phyloP scores from a whole-genome alignment of 2,329 filamentous ascomycete species.

The Kalaharituber pfeilii region DNA sequence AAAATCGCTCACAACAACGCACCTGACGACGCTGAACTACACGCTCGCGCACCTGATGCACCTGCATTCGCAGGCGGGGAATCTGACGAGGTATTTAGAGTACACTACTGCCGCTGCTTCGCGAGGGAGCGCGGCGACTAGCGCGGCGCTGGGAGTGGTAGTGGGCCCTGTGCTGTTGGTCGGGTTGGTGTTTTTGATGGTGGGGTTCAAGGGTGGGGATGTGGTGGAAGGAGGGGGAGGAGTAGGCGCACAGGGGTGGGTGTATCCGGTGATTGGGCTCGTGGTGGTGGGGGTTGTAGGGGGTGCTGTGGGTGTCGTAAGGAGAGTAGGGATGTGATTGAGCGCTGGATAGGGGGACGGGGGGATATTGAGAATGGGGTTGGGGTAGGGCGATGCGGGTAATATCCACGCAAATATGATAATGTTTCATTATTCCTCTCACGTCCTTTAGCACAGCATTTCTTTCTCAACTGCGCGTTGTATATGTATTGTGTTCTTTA shows the following conservation, averaged over 20 bases:
- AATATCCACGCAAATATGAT: too few species aligned
- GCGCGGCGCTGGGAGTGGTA: background rate
- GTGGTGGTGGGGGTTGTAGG: background rate
- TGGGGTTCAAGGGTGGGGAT: background rate
- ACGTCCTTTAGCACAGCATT: too few species aligned
- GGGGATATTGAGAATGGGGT: background rate
- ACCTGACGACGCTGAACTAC: background rate
- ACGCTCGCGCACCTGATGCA: background rate
- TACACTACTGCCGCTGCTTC: background rate
- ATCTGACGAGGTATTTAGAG: background rate
- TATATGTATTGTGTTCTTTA: too few species aligned
- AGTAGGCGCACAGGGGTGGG: background rate
- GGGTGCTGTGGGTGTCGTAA: background rate
- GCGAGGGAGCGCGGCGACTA: background rate
- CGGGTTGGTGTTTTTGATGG: background rate
- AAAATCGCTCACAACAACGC: background rate
- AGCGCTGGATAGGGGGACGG: background rate
- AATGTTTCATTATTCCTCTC: too few species aligned
- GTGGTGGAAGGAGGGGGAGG: background rate
- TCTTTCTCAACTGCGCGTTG: too few species aligned
- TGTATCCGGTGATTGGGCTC: background rate
- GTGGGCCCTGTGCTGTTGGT: background rate
- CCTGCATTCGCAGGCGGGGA: background rate
- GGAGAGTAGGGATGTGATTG: background rate
- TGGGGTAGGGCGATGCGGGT: too few species aligned